These are phyloP conservation scores for Emmonsiellopsis sp. DNA, from an alignment of 2,329 filamentous ascomycete species.

Conservation along the genomic window DNA sequence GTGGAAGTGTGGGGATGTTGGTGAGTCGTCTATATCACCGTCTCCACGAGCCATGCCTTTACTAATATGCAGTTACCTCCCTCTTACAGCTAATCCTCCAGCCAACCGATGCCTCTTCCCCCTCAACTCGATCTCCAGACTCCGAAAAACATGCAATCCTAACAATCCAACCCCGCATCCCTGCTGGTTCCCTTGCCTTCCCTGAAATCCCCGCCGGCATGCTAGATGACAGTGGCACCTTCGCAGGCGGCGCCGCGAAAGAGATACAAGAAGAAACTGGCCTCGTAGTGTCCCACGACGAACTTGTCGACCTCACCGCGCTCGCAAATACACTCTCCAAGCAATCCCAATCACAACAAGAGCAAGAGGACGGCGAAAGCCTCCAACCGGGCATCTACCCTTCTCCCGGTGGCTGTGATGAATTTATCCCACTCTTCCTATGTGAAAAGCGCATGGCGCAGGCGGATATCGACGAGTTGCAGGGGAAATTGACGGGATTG, in stretches of 20 bases:
- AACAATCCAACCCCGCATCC: conserved; percentile 49
- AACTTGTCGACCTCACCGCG: conserved; percentile 47
- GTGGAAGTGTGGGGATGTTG: conserved; percentile 50
- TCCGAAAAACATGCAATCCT: conserved; percentile 42
- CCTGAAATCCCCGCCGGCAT: conserved; percentile 53
- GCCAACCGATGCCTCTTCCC: conserved; percentile 38
- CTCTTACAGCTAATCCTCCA: conserved; percentile 44
- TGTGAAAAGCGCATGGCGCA: conserved; percentile 45
- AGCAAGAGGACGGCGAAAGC: conserved; percentile 23
- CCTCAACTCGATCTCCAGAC: conserved; percentile 12
- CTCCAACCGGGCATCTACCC: conserved; percentile 46
- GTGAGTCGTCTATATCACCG: conserved; percentile 24
- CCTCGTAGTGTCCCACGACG: conserved; percentile 39
- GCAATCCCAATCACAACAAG: neutral
- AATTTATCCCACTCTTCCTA: conserved; percentile 50
- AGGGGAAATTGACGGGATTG: conserved; percentile 47
- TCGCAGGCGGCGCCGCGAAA: conserved; percentile 46
- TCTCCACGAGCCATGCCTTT: neutral
- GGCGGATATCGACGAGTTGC: conserved; percentile 40
- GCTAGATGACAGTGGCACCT: conserved; percentile 47
- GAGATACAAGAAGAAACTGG: conserved; percentile 52
- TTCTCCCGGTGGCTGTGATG: conserved; percentile 48
- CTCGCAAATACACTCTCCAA: conserved; percentile 32
- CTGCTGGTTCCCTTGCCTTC: conserved; percentile 46
- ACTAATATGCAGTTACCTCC: neutral